phyloP scores from a whole-genome alignment of 768 basidiomycete genomes.

The Boletus tomentosulus region DNA sequence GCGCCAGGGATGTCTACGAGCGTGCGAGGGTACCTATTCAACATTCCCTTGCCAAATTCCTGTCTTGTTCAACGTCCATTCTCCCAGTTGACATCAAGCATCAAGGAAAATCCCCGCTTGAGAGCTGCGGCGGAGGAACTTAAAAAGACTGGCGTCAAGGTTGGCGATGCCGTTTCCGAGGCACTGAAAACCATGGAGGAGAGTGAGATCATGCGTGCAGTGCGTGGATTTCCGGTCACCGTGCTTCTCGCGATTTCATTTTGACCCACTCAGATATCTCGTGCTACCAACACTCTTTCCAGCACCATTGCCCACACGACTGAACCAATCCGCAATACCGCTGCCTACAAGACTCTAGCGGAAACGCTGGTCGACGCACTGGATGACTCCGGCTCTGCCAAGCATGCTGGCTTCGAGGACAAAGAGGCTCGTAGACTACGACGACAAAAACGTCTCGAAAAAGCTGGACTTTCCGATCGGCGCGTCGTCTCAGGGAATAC shows the following conservation, averaged over 20 bases:
- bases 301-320: constrained; percentile 84
- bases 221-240: constrained; percentile 36
- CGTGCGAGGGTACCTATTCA: constrained; percentile 72
- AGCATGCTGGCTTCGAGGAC: constrained; percentile 95
- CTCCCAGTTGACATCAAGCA: constrained; percentile 79
- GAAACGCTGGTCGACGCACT: constrained; percentile 89
- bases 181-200: constrained; percentile 93
- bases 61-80: constrained; percentile 4
- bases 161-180: constrained; percentile 90
- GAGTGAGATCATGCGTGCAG: constrained; percentile 85
- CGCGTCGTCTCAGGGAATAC: constrained; percentile 64
- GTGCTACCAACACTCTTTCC: constrained; percentile 82
- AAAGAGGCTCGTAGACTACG: constrained; percentile 83
- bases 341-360: constrained; percentile 86
- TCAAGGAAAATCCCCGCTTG: constrained; percentile 92
- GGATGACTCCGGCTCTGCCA: constrained; percentile 89
- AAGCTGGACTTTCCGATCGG: constrained; percentile 64
- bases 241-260: not conserved
- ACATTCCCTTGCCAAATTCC: not conserved
- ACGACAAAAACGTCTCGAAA: constrained; percentile 74
- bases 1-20: constrained; percentile 88
- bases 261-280: constrained; percentile 57
- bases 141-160: constrained; percentile 81
- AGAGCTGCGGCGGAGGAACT: constrained; percentile 93
- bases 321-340: constrained; percentile 95